Percentiles rank a stretch among this genome's conserved stretches.
Conservation (phyloP, 2,329 filamentous ascomycete species). For the Paracamarosporium sp. region DNA sequence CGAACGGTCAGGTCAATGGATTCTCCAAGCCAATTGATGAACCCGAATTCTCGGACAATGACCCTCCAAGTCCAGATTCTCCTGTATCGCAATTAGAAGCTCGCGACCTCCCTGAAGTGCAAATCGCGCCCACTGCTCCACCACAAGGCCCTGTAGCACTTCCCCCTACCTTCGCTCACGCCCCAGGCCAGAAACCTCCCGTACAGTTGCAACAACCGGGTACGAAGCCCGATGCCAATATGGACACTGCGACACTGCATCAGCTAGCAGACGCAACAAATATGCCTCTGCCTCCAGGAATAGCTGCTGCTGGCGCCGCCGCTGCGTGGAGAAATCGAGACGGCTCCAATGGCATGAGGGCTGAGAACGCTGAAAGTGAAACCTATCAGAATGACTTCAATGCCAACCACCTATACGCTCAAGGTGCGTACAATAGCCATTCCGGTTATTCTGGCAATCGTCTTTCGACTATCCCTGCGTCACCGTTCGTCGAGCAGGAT, state of each 20-base stretch:
- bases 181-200: slow-evolving; percentile 72
- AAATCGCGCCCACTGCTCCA: slow-evolving; percentile 43
- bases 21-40: slow-evolving; percentile 30
- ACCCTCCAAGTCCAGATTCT: slow-evolving; percentile 28
- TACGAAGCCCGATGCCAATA: slow-evolving; percentile 79
- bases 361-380: slow-evolving; percentile 37
- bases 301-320: slow-evolving; percentile 48
- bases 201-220: slow-evolving; percentile 76
- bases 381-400: slow-evolving; percentile 37
- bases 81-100: slow-evolving; percentile 23
- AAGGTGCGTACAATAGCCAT: slow-evolving; percentile 65
- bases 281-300: slow-evolving; percentile 47
- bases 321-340: slow-evolving; percentile 49
- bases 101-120: slow-evolving; percentile 38
- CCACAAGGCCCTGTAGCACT: slow-evolving; percentile 77
- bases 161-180: slow-evolving; percentile 82
- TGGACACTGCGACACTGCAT: slow-evolving; percentile 81
- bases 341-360: slow-evolving; percentile 36
- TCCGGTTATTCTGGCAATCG: slow-evolving; percentile 40
- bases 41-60: slow-evolving; percentile 36
- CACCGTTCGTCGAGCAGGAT: slow-evolving; percentile 50
- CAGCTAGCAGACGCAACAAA: slow-evolving; percentile 78
- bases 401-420: slow-evolving; percentile 57
- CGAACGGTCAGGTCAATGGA: slow-evolving; percentile 40
- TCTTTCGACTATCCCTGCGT: slow-evolving; percentile 55